Base-by-base conservation (phyloP, 2,329 filamentous ascomycete species). In the Calonectria multiphialidica region DNA sequence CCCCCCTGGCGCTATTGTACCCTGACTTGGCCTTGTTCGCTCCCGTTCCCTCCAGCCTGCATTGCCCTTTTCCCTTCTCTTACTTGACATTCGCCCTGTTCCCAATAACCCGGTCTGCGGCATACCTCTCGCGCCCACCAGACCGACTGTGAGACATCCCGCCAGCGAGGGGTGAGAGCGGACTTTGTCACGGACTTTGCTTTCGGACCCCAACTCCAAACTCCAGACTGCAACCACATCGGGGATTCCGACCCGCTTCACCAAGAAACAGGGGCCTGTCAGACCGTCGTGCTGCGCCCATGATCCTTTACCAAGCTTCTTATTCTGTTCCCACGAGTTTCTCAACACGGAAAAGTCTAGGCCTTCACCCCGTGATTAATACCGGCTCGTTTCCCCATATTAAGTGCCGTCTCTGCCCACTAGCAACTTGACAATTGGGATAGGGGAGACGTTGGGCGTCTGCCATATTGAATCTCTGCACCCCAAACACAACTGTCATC, bases 111-210 rank as follows among this genome's bases (percentile, higher is more conserved):
- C 59, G 57, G 66, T 44, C 37, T 37, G 44, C 28, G 35, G 66
- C 66, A 44, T 40, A 35, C 33, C n/a, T 59, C 37, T 50, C 44
- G 33, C 25, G 15, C 33, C 53, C 28, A n/a, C 42, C 42, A 66
- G 42, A 61, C 65, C 7, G 30, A 35, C 30, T 37, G 21, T 49
- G 53, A 61, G 42, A 21, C 30, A 59, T 49, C 40, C 42, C 33
- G 42, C 42, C 33, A 50, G 23, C 40, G 35, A 16, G 53, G 35
- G 53, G 13, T n/a, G 21, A 33, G n/a, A 18, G 50, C 66, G 66
- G 66, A 62, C 65, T 61, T 61, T 68, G 16, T 49, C 33, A 40
- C 66, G 66, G 66, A 61, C 42, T 61, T 68, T 62, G 44, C n/a
- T 45, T 33, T 18, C 42, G 30, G 33, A 50, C 63, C 33, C 66